Percentiles rank a stretch among this genome's conserved stretches.
phyloP scores from a whole-genome alignment of 352 stramenopile genomes.

The Peronospora belbahrii region DNA sequence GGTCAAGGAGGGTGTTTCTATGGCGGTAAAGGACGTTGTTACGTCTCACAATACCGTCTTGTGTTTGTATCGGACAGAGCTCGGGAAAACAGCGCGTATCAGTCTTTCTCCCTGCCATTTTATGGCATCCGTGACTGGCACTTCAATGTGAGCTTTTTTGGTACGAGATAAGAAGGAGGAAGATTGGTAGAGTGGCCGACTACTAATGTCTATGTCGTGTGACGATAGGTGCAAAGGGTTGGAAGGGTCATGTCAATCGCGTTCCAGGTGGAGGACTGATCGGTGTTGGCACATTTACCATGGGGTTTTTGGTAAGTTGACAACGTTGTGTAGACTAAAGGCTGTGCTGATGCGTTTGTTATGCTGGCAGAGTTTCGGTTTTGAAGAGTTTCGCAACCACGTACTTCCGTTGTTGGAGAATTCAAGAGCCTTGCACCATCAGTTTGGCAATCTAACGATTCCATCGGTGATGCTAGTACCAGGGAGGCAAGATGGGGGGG shows the following conservation, averaged over 20 bases:
- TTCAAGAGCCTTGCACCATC: slow-evolving; percentile 41
- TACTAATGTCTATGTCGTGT: background rate
- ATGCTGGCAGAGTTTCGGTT: slow-evolving; percentile 44
- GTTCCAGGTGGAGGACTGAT: slow-evolving; percentile 63
- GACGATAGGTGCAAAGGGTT: slow-evolving; percentile 42
- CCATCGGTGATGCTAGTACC: slow-evolving; percentile 70
- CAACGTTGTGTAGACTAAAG: background rate
- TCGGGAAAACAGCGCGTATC: slow-evolving; percentile 33
- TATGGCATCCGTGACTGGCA: slow-evolving; percentile 70
- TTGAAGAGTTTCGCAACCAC: slow-evolving; percentile 70
- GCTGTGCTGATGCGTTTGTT: background rate
- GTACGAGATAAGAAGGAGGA: slow-evolving; percentile 18
- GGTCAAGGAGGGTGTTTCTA: slow-evolving; percentile 80
- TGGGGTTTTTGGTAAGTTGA: slow-evolving; percentile 47
- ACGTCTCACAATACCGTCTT: slow-evolving; percentile 70
- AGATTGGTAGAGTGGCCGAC: background rate
- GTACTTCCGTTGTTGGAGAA: slow-evolving; percentile 49
- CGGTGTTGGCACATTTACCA: slow-evolving; percentile 46
- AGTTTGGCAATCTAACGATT: slow-evolving; percentile 41
- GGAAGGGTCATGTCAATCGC: slow-evolving; percentile 59
- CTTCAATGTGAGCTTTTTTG: slow-evolving; percentile 54
- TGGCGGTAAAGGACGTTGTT: slow-evolving; percentile 54
- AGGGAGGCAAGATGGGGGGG: slow-evolving; percentile 30
- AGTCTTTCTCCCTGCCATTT: slow-evolving; percentile 71
- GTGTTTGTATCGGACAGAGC: slow-evolving; percentile 50